A percentile compares a stretch with the other conserved stretches of the same genome.
These are phyloP conservation scores for Paramyrothecium roridum DNA, from an alignment of 2,329 filamentous ascomycete species.

Conservation along the genomic window DNA sequence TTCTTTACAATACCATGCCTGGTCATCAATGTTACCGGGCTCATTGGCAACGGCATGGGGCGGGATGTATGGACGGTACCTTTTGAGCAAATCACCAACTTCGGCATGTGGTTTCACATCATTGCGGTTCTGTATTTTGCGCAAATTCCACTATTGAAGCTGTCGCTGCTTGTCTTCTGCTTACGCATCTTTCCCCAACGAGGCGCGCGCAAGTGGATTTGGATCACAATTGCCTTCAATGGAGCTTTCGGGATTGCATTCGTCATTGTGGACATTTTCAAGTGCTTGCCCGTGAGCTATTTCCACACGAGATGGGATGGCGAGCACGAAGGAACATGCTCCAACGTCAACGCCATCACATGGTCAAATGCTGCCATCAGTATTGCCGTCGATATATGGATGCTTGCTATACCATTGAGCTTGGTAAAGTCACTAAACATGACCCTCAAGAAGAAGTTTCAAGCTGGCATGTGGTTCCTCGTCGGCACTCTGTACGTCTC, in stretches of 20 bases:
- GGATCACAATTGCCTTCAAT: slow-evolving; percentile 30
- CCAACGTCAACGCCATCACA: slow-evolving; percentile 38
- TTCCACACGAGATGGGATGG: slow-evolving; percentile 48
- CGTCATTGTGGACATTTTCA: slow-evolving; percentile 36
- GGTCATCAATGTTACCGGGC: no score
- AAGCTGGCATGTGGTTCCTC: slow-evolving; percentile 37
- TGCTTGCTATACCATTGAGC: slow-evolving; percentile 41
- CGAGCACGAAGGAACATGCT: slow-evolving; percentile 36
- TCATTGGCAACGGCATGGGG: slow-evolving; percentile 28
- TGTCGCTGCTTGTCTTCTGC: slow-evolving; percentile 47
- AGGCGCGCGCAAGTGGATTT: slow-evolving; percentile 29
- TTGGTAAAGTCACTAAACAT: slow-evolving; percentile 31
- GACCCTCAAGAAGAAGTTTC: slow-evolving; percentile 36
- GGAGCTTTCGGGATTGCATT: slow-evolving; percentile 31
- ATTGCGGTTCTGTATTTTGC: slow-evolving; percentile 36
- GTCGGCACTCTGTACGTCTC: slow-evolving; percentile 30
- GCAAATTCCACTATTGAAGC: slow-evolving; percentile 36
- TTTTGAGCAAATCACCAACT: slow-evolving; percentile 32
- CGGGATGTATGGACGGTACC: slow-evolving; percentile 41
- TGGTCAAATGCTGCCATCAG: slow-evolving; percentile 45
- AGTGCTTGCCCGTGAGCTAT: slow-evolving; percentile 41
- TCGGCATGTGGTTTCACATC: slow-evolving; percentile 35
- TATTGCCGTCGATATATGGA: slow-evolving; percentile 42
- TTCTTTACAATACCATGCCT: no score
- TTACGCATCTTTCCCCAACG: slow-evolving; percentile 41